Evolutionary conservation across 345 rosid genomes (phyloP).

Genomic region (Psidium friedrichsthalianum): DNA sequence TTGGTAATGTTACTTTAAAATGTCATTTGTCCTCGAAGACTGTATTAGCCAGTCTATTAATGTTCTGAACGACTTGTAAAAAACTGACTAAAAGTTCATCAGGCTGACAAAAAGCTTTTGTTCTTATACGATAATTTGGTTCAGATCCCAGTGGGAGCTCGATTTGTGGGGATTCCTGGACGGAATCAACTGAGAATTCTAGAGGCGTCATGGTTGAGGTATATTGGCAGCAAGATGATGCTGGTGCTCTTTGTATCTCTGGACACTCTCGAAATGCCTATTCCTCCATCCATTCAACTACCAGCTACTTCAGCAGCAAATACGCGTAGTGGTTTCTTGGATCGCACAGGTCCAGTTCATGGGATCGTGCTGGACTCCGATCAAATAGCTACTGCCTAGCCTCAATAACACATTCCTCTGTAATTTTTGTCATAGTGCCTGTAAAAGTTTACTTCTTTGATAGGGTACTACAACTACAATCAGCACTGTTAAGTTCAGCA

Average conservation of each 20-base stretch:
- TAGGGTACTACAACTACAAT: not conserved
- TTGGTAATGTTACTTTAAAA: not conserved
- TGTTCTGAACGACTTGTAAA: not conserved
- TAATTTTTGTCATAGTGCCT: not conserved
- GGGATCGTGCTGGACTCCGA: slow-evolving; percentile 59
- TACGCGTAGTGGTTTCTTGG: slow-evolving; percentile 6
- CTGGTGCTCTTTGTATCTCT: slow-evolving; percentile 75
- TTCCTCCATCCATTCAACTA: slow-evolving; percentile 35
- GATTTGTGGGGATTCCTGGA: slow-evolving; percentile 75
- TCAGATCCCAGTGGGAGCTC: slow-evolving; percentile 83
- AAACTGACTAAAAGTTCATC: not conserved
- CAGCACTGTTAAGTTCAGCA: not conserved
- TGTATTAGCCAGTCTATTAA: not conserved
- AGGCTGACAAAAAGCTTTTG: not conserved
- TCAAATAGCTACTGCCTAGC: slow-evolving; percentile 11
- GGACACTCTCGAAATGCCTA: slow-evolving; percentile 68
- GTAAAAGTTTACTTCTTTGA: not conserved
- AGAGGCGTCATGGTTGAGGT: slow-evolving; percentile 90
- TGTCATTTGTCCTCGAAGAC: not conserved
- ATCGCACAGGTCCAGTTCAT: slow-evolving; percentile 27
- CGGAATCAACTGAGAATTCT: slow-evolving; percentile 50
- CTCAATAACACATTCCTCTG: not conserved
- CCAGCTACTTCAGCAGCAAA: slow-evolving; percentile 15
- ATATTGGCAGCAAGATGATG: slow-evolving; percentile 82
- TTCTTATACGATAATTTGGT: not conserved